These are phyloP conservation scores for Aristolochia contorta DNA, from an alignment of 164 flowering plant species.

Conservation along the genomic window DNA sequence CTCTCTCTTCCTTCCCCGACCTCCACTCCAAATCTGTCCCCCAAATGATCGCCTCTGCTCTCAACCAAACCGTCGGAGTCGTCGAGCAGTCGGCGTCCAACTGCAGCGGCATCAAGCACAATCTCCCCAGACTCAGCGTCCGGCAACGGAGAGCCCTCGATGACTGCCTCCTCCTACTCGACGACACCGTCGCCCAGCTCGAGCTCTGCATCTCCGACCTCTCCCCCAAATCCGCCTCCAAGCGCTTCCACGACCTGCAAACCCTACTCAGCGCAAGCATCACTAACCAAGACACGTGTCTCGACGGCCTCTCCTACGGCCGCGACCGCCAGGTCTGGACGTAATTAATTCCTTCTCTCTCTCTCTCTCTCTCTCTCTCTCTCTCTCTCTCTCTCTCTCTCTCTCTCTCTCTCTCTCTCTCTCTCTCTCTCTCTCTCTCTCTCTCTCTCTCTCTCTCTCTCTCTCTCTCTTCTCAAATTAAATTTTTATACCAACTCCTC, in stretches of 20 bases:
- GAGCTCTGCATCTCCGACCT: constrained; percentile 28
- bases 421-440: too few relatives aligned
- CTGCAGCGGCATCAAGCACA: constrained; percentile 30
- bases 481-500: too few relatives aligned
- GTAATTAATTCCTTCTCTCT: too few relatives aligned
- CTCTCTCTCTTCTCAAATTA: too few relatives aligned
- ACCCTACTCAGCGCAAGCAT: constrained; percentile 72
- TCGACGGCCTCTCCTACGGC: constrained; percentile 56
- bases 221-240: constrained; percentile 11
- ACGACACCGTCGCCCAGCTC: constrained; percentile 40
- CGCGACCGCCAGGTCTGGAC: not conserved
- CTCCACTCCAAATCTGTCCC: constrained; percentile 39
- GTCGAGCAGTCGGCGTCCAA: constrained; percentile 33
- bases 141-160: constrained; percentile 40
- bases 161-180: constrained; percentile 71
- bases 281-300: constrained; percentile 82
- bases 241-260: constrained; percentile 31
- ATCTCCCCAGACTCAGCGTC: constrained; percentile 16
- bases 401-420: too few relatives aligned
- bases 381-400: too few relatives aligned
- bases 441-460: too few relatives aligned
- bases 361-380: too few relatives aligned
- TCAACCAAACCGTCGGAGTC: constrained; percentile 33
- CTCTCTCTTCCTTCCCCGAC: constrained; percentile 48
- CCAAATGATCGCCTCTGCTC: constrained; percentile 33